Conservation (phyloP, 495 filamentous ascomycete genomes). For the Aspergillus conjunctus region DNA sequence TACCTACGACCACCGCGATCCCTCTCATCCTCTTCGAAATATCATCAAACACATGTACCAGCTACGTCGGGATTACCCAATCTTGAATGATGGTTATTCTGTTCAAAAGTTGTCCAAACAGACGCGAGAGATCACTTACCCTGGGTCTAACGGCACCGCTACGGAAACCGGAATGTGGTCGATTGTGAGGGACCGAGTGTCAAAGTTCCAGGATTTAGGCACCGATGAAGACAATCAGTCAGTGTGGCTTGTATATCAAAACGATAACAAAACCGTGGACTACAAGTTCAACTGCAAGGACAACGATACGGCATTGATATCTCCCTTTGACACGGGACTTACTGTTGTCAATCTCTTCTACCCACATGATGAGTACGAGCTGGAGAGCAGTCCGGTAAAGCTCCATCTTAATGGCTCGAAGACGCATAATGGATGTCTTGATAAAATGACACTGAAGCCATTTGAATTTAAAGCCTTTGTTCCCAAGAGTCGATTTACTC, state of each 20-base stretch:
- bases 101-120: constrained; percentile 63
- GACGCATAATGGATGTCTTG: constrained; percentile 59
- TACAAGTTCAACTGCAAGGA: constrained; percentile 64
- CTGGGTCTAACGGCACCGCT: constrained; percentile 54
- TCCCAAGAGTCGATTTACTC: constrained; percentile 49
- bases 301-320: constrained; percentile 50
- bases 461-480: constrained; percentile 69
- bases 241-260: constrained; percentile 70
- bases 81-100: constrained; percentile 65
- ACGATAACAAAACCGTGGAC: constrained; percentile 56
- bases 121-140: constrained; percentile 52
- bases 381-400: constrained; percentile 43
- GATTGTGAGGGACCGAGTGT: constrained; percentile 54
- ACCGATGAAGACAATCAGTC: constrained; percentile 50
- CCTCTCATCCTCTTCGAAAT: constrained; percentile 66
- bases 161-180: constrained; percentile 74
- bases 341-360: constrained; percentile 70
- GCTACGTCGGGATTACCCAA: constrained; percentile 59
- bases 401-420: constrained; percentile 48
- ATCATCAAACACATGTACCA: constrained; percentile 69
- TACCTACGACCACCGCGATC: constrained; percentile 69
- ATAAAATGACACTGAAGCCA: constrained; percentile 52
- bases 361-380: constrained; percentile 58
- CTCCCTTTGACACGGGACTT: constrained; percentile 58
- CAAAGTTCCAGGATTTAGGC: constrained; percentile 54